Evolutionary conservation across 2,329 filamentous ascomycete species (phyloP), one percentile per base, ranked within the genome.

Genomic region (Fusarium sp.): DNA sequence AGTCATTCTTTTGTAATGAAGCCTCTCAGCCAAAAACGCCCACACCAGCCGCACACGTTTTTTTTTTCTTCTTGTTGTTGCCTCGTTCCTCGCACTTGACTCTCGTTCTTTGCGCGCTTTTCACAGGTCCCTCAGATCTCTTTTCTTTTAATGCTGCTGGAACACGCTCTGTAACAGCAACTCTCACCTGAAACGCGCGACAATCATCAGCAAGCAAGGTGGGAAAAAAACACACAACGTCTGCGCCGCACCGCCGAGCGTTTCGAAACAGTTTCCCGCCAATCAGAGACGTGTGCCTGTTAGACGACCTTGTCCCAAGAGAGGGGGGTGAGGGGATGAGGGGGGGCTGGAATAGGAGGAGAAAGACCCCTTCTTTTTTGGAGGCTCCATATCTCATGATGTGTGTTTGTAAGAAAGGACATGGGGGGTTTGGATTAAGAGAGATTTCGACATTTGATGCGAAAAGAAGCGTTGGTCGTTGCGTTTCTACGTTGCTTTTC

Each of bases 211-310:
- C 59, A 58, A 60, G 58, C 69, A 66, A 69, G 65, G 31, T 36
- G 27, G 58, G 16, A 55, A 44, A 64, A 55, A 67, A 64, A n/a
- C n/a, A n/a, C n/a, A n/a, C 46, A 44, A 44, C 69, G 65, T 72
- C 44, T 27, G 66, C 66, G 65, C 67, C 65, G 51, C 72, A n/a
- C 66, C 66, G 67, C 72, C 63, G 49, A 73, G 74, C 71, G 75
- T 77, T 77, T 77, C 75, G 75, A 77, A 77, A 77, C 75, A 66
- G 71, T 59, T 76, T 77, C 74, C 75, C 75, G 74, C 75, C 75
- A 76, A 76, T 76, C 67, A 72, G 69, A 64, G 59, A 56, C 40
- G 51, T 55, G 40, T 40, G 22, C 31, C 29, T 57, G 27, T 57
- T 44, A 33, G 33, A 36, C 69, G 58, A 70, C 71, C 20, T 22